phyloP scores from a whole-genome alignment of 441 rosid species.

The Jatropha podagrica region DNA sequence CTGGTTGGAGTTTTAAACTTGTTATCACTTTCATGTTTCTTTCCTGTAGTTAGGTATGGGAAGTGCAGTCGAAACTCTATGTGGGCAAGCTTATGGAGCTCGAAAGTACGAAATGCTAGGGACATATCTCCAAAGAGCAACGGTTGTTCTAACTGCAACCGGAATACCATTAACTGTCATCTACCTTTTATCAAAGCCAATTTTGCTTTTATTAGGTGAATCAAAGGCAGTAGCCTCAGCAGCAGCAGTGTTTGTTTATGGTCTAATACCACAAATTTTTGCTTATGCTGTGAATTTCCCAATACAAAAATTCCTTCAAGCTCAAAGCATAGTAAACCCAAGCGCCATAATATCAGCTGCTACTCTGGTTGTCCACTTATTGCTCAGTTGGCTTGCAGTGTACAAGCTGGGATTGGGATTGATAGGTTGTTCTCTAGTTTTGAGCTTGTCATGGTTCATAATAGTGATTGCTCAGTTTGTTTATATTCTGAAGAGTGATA shows the following conservation, averaged over 20 bases:
- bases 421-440: constrained; percentile 58
- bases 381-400: constrained; percentile 58
- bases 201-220: constrained; percentile 54
- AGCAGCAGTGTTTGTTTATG: constrained; percentile 63
- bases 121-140: constrained; percentile 63
- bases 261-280: constrained; percentile 77
- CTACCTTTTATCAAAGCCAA: constrained; percentile 55
- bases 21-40: not conserved
- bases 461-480: constrained; percentile 52
- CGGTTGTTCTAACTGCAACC: constrained; percentile 49
- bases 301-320: constrained; percentile 76
- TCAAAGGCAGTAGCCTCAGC: constrained; percentile 45
- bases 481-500: constrained; percentile 43
- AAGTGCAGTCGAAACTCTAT: constrained; percentile 84
- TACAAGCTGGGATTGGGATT: constrained; percentile 53
- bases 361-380: constrained; percentile 50
- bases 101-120: constrained; percentile 62
- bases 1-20: not conserved
- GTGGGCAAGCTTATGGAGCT: constrained; percentile 86
- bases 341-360: constrained; percentile 69
- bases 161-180: constrained; percentile 51
- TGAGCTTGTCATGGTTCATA: constrained; percentile 81
- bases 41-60: constrained; percentile 72
- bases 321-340: constrained; percentile 74
- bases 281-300: constrained; percentile 80